phyloP scores from a whole-genome alignment of 2,329 filamentous ascomycete species.

The Didymosphaeria variabile region DNA sequence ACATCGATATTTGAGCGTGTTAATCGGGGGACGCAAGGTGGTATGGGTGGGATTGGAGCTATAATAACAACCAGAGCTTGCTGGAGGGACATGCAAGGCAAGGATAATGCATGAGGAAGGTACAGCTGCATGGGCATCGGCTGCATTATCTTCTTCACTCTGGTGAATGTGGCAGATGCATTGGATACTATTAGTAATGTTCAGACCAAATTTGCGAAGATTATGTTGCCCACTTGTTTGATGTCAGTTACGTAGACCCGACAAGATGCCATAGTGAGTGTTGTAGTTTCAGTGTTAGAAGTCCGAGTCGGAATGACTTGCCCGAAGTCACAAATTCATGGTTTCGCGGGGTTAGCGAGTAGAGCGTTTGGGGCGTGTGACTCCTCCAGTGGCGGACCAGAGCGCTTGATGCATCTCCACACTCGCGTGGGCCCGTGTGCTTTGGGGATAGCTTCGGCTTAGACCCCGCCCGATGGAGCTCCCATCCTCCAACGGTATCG shows the following conservation, averaged over 20 bases:
- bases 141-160: background rate
- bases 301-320: background rate
- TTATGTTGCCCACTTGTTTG: no score
- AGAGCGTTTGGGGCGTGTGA: constrained; percentile 12
- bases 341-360: background rate
- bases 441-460: constrained; percentile 33
- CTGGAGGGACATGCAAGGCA: background rate
- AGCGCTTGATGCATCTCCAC: background rate
- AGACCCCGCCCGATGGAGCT: constrained; percentile 17
- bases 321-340: background rate
- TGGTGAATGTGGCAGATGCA: background rate
- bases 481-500: constrained; percentile 20
- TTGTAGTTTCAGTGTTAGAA: background rate
- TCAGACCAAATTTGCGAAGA: background rate
- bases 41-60: background rate
- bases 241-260: background rate
- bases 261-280: background rate
- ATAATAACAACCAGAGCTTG: background rate
- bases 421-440: constrained; percentile 25
- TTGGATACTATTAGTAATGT: background rate
- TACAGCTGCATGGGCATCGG: background rate
- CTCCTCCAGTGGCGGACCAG: background rate
- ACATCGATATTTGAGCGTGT: background rate
- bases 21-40: background rate
- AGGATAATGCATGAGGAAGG: background rate